Evolutionary conservation across 2,329 filamentous ascomycete species (phyloP), one percentile per base, ranked within the genome.

Genomic region (Colletotrichum cordylinicola): DNA sequence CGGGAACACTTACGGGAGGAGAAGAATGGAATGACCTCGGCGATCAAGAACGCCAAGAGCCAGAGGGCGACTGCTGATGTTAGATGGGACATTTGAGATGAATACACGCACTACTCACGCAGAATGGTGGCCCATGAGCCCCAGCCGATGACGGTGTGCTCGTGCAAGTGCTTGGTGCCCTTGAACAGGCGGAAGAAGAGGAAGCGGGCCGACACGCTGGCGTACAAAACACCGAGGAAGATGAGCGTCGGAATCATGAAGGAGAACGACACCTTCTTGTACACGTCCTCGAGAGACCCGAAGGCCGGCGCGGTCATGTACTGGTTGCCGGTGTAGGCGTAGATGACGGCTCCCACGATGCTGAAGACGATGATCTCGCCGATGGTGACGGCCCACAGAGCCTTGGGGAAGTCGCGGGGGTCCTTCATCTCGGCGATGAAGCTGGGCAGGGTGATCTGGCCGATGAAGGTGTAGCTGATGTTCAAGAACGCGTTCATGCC

Each of bases 191-290:
- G 94, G 90, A 98, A 98, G 87, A 98, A 98, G 81, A 98, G 88
- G 86, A 98, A 98, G 35, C 96, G 94, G 1, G 94, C 94, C 6
- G 95, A 96, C 2, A 98, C 95, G 0, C 95, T 97, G 16, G 96
- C 96, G 82, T 98, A 98, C 21, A 98, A 85, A 1, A 98, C 95
- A 9, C 96, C 96, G 6, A 98, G 86, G 87, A 98, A 98, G 82
- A 98, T 95, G 78, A 98, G 90, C 0, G 96, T 98, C 0, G 96
- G 96, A 37, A 98, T 94, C 96, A 98, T 98, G 87, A 98, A 98
- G 15, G 94, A 96, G 85, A 98, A 98, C 0, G 95, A 91, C 3
- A 97, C 90, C 87, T 98, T 98, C 87, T 97, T 96, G 86, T 93
- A 97, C 3, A 93, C 88, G 62, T 94, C 91, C 56, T 94, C 90